Percentiles rank a stretch among this genome's conserved stretches.
phyloP scores from a whole-genome alignment of 768 basidiomycete genomes.

The Gelatoporia subvermispora region DNA sequence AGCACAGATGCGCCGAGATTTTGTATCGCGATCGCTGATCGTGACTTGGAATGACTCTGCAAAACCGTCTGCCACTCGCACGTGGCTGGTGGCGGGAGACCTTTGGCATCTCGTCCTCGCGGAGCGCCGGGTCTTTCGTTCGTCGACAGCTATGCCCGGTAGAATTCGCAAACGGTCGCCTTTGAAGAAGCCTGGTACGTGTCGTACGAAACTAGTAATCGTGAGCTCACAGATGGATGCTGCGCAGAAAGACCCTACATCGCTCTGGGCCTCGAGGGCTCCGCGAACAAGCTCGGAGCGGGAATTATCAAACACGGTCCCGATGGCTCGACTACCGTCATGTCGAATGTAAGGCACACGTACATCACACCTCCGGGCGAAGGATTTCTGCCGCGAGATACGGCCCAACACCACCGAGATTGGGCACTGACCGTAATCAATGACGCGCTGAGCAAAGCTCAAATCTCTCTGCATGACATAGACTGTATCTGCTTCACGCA shows the following conservation, averaged over 20 bases:
- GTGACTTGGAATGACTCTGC: constrained; percentile 12
- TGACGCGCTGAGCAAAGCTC: constrained; percentile 66
- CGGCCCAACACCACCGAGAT: constrained; percentile 91
- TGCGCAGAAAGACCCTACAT: constrained; percentile 59
- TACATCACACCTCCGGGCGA: constrained; percentile 98
- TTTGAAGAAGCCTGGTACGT: constrained; percentile 28
- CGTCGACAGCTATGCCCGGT: constrained; percentile 13
- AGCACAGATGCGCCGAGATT: background rate
- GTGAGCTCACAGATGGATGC: background rate
- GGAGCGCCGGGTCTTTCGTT: background rate
- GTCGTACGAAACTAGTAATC: background rate
- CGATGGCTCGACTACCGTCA: constrained; percentile 67
- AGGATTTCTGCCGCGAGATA: constrained; percentile 94
- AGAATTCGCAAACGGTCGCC: constrained; percentile 21
- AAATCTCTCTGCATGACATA: constrained; percentile 66
- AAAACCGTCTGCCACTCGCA: constrained; percentile 2
- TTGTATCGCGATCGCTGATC: background rate
- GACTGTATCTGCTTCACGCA: constrained; percentile 98
- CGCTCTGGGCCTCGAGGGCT: constrained; percentile 96
- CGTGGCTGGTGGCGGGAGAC: background rate
- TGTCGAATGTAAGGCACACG: constrained; percentile 95
- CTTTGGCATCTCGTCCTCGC: background rate
- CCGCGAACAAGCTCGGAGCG: constrained; percentile 95
- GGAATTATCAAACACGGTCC: constrained; percentile 83
- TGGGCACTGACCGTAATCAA: constrained; percentile 84